Conservation (phyloP, 2,329 filamentous ascomycete species). For the Xylariaceae sp. region DNA sequence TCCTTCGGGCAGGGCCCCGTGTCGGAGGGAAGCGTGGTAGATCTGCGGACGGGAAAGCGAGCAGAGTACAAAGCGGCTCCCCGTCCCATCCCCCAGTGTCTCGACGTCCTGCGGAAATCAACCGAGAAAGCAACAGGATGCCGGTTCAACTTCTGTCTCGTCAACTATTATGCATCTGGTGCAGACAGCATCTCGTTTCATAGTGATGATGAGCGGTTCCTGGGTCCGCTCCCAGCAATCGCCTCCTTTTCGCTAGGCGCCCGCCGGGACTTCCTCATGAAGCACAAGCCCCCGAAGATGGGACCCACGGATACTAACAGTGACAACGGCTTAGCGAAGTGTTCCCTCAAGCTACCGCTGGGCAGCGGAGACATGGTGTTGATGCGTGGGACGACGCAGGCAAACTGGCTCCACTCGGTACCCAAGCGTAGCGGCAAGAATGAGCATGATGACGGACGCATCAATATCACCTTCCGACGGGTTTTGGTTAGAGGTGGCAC, state of each 20-base stretch:
- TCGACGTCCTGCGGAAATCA: constrained; percentile 56
- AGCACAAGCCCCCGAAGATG: constrained; percentile 57
- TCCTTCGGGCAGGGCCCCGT: constrained; percentile 38
- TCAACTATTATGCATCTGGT: constrained; percentile 78
- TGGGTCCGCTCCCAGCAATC: constrained; percentile 64
- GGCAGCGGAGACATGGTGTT: constrained; percentile 71
- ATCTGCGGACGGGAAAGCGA: not conserved
- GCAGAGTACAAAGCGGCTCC: constrained; percentile 36
- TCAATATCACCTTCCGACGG: constrained; percentile 73
- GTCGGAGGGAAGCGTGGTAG: not conserved
- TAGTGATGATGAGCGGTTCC: constrained; percentile 73
- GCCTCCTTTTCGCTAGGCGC: constrained; percentile 71
- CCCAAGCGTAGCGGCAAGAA: constrained; percentile 66
- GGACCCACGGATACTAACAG: constrained; percentile 15
- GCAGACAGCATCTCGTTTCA: constrained; percentile 74
- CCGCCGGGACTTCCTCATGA: constrained; percentile 69
- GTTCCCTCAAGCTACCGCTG: constrained; percentile 46
- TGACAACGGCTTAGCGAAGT: constrained; percentile 27
- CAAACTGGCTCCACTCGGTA: constrained; percentile 71
- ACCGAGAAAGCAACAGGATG: constrained; percentile 63
- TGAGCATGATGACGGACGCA: constrained; percentile 56
- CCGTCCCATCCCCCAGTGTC: constrained; percentile 64
- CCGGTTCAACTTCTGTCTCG: constrained; percentile 71
- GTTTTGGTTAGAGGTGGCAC: constrained; percentile 68
- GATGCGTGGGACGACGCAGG: constrained; percentile 71